Conservation (phyloP, 805 yeast species). For the Saturnispora ahearnii region DNA sequence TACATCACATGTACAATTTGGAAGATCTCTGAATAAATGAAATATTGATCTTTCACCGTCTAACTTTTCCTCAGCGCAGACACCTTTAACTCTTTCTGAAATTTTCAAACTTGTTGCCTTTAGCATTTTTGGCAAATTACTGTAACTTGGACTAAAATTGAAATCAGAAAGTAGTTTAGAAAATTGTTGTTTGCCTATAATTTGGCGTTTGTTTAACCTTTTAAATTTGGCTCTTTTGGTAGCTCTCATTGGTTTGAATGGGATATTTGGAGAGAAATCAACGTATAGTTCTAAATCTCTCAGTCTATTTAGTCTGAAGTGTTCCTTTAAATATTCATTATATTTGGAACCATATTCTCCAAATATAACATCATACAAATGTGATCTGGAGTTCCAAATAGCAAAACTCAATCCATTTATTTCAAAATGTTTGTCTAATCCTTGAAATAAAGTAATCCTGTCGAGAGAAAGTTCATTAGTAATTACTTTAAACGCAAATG, state of each 20-base stretch:
- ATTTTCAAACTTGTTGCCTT: constrained; percentile 39
- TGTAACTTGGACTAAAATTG: constrained; percentile 36
- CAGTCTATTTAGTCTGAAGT: constrained; percentile 52
- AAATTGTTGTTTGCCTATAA: constrained; percentile 5
- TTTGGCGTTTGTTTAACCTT: constrained; percentile 35
- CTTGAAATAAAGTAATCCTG: neutral
- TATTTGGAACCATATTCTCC: constrained; percentile 3
- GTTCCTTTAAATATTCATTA: constrained; percentile 7
- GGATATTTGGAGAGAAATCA: constrained; percentile 34
- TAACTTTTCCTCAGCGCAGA: constrained; percentile 79
- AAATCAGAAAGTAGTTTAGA: neutral
- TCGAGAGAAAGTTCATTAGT: neutral
- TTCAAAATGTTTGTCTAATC: neutral
- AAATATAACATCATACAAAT: constrained; percentile 12
- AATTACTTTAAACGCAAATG: neutral
- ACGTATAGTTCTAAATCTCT: constrained; percentile 39
- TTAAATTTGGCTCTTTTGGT: constrained; percentile 33
- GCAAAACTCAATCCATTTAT: neutral
- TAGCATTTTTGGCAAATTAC: constrained; percentile 52
- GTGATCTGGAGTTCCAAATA: constrained; percentile 9
- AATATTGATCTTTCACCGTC: constrained; percentile 87
- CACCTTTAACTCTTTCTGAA: constrained; percentile 20
- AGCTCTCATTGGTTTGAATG: constrained; percentile 75
- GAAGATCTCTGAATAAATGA: constrained; percentile 45
- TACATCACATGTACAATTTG: constrained; percentile 10